A percentile compares a stretch with the other conserved stretches of the same genome.
These are phyloP conservation scores for Penicillium verrucosum DNA, from an alignment of 2,329 filamentous ascomycete genomes.

Conservation along the genomic window DNA sequence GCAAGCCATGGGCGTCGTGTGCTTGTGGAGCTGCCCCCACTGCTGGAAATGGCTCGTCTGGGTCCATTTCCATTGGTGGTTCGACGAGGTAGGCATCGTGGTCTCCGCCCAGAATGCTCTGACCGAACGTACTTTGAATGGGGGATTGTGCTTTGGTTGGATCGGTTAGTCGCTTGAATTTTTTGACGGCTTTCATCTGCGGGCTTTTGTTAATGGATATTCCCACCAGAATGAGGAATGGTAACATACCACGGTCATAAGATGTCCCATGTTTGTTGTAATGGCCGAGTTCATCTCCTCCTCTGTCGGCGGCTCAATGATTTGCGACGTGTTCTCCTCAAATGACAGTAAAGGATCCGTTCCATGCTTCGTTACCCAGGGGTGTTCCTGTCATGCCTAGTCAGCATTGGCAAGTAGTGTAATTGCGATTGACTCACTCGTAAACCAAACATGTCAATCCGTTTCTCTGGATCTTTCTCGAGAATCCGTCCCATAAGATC, in stretches of 20 bases:
- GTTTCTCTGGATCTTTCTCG: slow-evolving; percentile 77
- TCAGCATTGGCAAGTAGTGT: slow-evolving; percentile 6
- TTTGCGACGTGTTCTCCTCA: slow-evolving; percentile 79
- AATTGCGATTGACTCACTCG: slow-evolving; percentile 59
- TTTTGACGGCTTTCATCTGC: slow-evolving; percentile 84
- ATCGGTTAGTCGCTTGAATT: slow-evolving; percentile 74
- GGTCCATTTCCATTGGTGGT: slow-evolving; percentile 54
- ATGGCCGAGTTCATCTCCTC: slow-evolving; percentile 89
- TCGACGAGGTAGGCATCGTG: slow-evolving; percentile 54
- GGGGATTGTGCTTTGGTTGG: slow-evolving; percentile 49
- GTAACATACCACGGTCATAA: slow-evolving; percentile 68
- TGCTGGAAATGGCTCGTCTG: slow-evolving; percentile 31
- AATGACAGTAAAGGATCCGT: slow-evolving; percentile 72
- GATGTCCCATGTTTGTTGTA: slow-evolving; percentile 80
- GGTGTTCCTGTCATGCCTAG: slow-evolving; percentile 63
- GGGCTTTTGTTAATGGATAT: background rate
- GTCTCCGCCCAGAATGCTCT: slow-evolving; percentile 58
- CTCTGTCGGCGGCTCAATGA: slow-evolving; percentile 80
- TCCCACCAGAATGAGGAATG: background rate
- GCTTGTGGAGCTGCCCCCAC: slow-evolving; percentile 17
- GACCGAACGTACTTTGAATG: slow-evolving; percentile 41
- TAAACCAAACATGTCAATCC: slow-evolving; percentile 78
- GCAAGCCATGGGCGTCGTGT: slow-evolving; percentile 32
- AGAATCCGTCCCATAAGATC: slow-evolving; percentile 72
- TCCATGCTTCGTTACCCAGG: slow-evolving; percentile 85